phyloP scores from a whole-genome alignment of 768 basidiomycete species.

The Lentinus tigrinus region DNA sequence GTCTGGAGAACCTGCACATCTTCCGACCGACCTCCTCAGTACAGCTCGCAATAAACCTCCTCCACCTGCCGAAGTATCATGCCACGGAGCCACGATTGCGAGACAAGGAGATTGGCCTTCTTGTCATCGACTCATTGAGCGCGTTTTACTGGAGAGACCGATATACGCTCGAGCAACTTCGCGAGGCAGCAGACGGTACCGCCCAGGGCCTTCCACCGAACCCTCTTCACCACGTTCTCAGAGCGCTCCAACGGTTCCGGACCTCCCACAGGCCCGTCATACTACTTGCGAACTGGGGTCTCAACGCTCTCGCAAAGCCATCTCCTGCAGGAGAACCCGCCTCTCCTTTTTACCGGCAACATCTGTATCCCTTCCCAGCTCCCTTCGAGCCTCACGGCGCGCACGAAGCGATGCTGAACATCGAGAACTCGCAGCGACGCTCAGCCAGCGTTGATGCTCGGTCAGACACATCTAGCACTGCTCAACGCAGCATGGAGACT shows the following conservation, averaged over 20 bases:
- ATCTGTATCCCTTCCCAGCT: conserved; percentile 47
- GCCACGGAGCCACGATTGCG: conserved; percentile 38
- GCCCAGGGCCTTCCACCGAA: conserved; percentile 16
- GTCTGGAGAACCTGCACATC: conserved; percentile 59
- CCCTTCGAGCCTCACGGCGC: conserved; percentile 24
- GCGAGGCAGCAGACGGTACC: conserved; percentile 19
- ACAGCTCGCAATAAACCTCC: conserved; percentile 69
- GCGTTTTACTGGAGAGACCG: conserved; percentile 80
- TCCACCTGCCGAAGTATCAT: conserved; percentile 56
- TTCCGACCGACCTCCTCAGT: conserved; percentile 66
- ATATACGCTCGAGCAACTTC: conserved; percentile 56
- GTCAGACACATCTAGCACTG: neutral
- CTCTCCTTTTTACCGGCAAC: conserved; percentile 47
- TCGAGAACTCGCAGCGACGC: conserved; percentile 1
- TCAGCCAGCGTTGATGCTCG: neutral
- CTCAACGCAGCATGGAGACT: conserved; percentile 6
- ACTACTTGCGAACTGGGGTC: conserved; percentile 64
- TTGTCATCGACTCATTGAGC: conserved; percentile 76
- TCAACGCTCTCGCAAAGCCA: conserved; percentile 31
- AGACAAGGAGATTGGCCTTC: conserved; percentile 56
- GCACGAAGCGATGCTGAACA: conserved; percentile 1
- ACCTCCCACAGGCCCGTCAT: conserved; percentile 48
- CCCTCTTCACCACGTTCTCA: conserved; percentile 46
- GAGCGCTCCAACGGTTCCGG: conserved; percentile 49
- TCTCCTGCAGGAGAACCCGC: conserved; percentile 15